Evolutionary conservation across 2,329 filamentous ascomycete genomes (phyloP), one percentile per base, ranked within the genome.

Genomic region (Albophoma yamanashiensis): DNA sequence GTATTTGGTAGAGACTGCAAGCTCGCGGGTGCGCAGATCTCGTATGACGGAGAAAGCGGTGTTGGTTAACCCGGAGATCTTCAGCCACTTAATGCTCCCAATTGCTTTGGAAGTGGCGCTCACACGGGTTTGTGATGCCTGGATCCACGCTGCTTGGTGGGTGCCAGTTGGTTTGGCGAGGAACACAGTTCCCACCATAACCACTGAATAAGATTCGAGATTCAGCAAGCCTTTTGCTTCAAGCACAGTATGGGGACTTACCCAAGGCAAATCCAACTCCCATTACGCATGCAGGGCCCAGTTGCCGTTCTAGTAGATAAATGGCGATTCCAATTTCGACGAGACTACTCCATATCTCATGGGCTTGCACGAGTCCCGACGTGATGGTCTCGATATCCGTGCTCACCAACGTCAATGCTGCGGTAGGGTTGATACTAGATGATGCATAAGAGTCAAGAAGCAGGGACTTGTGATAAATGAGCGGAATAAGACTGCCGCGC

Each of bases 51-150:
- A 57, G 14, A 57, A 45, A 70, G 64, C 78, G 4, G 73, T 72
- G 15, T 75, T 68, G 40, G 73, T 76, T 11, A 82, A 65, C 0
- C 79, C 80, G 0, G 77, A 72, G 59, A 82, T 75, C 63, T 81
- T 82, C 59, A 82, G 72, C 22, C 75, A 76, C 63, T 80, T 82
- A 70, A 83, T 81, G 22, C 75, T 76, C 4, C 73, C 74, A 0
- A 82, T 69, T 63, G 80, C 76, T 5, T 74, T 73, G 7, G 77
- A 71, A 0, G 79, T 82, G 20, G 75, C 74, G 7, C 74, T 76
- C 25, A 83, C 76, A 3, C 80, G 76, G 34, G 70, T 70, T 64
- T 82, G 74, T 20, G 81, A 79, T 12, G 78, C 78, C 55, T 77
- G 71, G 40, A 82, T 72, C 80, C 80, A 83, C 20, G 69, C 64